Base-by-base conservation (phyloP, 805 yeast species). In the Alloascoidea hylecoeti region DNA sequence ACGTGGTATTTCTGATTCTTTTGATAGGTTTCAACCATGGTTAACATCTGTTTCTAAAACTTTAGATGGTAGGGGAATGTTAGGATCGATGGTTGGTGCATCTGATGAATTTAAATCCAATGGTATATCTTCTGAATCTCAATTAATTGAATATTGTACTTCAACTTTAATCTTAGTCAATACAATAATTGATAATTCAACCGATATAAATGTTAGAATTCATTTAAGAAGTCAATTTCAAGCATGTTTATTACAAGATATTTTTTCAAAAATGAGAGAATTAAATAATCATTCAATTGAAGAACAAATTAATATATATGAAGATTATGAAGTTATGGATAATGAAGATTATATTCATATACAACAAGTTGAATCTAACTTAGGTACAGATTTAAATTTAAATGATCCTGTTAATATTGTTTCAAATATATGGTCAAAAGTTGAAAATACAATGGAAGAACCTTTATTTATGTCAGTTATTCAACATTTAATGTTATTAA, bases 31-130 rank as follows among this genome's bases (percentile, higher is more conserved):
- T 42, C 78, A 73, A 46, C 65, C 75, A 35, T 78, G 84, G 84
- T 46, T 77, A 17, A 55, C 57, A 39, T 59, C 72, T 5, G 72
- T 77, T 3, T 73, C 65, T 36, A 70, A 67, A 39, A 73, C 80
- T 1, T 45, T 78, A 34, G 79, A 75, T 42, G 92, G 92, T 1
- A 65, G 80, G 49, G 94, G 94, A 2, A 78, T 73, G 48, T 65
- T 78, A 67, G 86, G 88, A 2, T 80, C 92, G 1, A 53, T 75
- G 46, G 94, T 82, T 15, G 94, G 94, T 2, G 86, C 89, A 0
- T 75, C 78, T 41, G 85, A 77, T 6, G 94, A 82, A 46, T 67
- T 72, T 38, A 75, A 68, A 44, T 53, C 62, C 5, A 47, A 56
- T 4, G 61, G 65, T 1, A 38, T 23, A 14, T 64, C 69, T 16